Conservation (phyloP, 1,284 basidiomycete genomes). For the Wallemia ichthyophaga region DNA sequence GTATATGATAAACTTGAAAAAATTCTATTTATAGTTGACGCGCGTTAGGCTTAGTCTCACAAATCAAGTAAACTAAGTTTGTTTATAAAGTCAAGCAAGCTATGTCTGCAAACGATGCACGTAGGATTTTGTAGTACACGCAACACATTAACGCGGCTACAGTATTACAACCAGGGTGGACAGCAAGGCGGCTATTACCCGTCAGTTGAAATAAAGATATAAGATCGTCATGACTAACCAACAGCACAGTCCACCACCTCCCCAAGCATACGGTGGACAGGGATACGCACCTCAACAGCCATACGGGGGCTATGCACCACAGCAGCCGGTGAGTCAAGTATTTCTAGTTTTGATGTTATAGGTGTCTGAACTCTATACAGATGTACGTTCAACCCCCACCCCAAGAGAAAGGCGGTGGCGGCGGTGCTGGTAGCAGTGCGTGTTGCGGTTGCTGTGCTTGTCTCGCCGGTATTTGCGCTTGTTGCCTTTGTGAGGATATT, state of each 20-base stretch:
- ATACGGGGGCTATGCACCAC: not conserved
- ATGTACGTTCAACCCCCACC: not conserved
- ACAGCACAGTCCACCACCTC: not conserved
- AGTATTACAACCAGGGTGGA: not conserved
- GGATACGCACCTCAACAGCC: not conserved
- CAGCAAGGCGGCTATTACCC: not conserved
- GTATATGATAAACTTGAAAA: no score
- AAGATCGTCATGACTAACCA: not conserved
- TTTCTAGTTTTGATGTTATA: no score
- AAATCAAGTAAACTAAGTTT: no score
- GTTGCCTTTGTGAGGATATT: not conserved
- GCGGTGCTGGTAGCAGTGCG: not conserved
- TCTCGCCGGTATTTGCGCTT: not conserved
- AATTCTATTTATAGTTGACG: not conserved
- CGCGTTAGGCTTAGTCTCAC: no score
- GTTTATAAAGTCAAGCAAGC: no score
- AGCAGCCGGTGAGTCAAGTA: not conserved
- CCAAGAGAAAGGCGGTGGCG: not conserved
- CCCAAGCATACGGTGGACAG: not conserved
- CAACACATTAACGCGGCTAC: not conserved
- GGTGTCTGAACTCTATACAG: not conserved
- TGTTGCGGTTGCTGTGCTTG: not conserved
- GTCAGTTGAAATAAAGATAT: not conserved
- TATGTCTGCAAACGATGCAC: not conserved
- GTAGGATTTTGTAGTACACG: not conserved